These are phyloP conservation scores for Salix exigua DNA, from an alignment of 345 rosid species.

Conservation along the genomic window DNA sequence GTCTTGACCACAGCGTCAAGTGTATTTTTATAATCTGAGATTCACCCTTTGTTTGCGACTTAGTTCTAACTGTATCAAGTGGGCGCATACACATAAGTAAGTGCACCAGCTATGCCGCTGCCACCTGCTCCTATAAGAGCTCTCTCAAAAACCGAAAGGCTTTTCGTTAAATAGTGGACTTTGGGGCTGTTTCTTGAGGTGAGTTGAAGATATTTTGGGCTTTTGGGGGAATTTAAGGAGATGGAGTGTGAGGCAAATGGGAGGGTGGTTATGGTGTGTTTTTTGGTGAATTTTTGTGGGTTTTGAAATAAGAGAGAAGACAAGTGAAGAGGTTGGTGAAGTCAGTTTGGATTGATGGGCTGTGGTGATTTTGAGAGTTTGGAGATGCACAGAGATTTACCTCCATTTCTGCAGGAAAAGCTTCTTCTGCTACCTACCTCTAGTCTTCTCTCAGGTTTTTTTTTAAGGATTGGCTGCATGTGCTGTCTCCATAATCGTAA, in stretches of 20 bases:
- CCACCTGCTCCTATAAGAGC: slow-evolving; percentile 80
- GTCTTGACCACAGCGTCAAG: slow-evolving; percentile 73
- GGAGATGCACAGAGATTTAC: slow-evolving; percentile 22
- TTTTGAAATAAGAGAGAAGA: slow-evolving; percentile 2
- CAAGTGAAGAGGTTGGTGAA: slow-evolving; percentile 18
- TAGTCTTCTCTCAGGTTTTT: not conserved
- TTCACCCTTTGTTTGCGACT: slow-evolving; percentile 86
- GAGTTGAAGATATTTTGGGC: slow-evolving; percentile 48
- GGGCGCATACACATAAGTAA: slow-evolving; percentile 88
- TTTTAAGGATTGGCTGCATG: slow-evolving; percentile 33
- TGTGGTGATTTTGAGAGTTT: not conserved
- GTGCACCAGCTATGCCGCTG: slow-evolving; percentile 90
- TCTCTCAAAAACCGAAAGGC: slow-evolving; percentile 70
- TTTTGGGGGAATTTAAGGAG: slow-evolving; percentile 29
- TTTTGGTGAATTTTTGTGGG: not conserved
- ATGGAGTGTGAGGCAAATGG: slow-evolving; percentile 48
- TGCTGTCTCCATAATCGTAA: slow-evolving; percentile 28
- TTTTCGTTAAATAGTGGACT: slow-evolving; percentile 49
- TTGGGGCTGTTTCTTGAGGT: slow-evolving; percentile 43
- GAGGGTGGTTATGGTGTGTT: not conserved
- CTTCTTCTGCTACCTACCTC: not conserved
- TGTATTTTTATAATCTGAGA: slow-evolving; percentile 58
- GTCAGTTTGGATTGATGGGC: slow-evolving; percentile 3
- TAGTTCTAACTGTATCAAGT: slow-evolving; percentile 83
- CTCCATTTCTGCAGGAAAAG: slow-evolving; percentile 15